Base-by-base conservation (phyloP, 192 early-diverging fungal genomes). In the Coemansia sp. region DNA sequence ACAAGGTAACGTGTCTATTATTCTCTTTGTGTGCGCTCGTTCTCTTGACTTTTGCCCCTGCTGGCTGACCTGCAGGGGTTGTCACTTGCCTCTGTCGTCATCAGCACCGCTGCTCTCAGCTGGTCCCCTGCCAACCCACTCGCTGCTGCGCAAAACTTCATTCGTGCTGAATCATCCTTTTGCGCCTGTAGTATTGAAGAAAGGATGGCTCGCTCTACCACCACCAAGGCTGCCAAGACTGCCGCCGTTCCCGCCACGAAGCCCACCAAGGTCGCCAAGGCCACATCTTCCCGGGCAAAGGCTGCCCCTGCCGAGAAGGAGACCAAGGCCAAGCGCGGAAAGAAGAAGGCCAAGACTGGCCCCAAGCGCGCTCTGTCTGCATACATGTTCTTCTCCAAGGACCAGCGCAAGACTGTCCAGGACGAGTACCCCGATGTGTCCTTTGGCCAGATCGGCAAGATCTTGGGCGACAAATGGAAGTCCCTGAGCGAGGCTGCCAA, bases 321-420 rank as follows among this genome's bases (percentile, higher is more conserved):
- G 35, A 4, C 63, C 48, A 82, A 81, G 79, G 58, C 58, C 44
- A 82, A 82, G 69, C 76, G 79, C 63, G 72, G 78, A 74, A 80
- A 77, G 56, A 91, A 91, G 86, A 94, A 97, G 87, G 90, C 94
- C 85, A 86, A 89, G 42, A 86, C 84, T 64, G 90, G 88, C 14
- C 95, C 95, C 80, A 97, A 97, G 85, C 90, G 90, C 82, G 85
- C 88, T 4, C 83, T 94, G 53, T 91, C 95, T 15, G 93, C 91
- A 17, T 97, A 92, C 84, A 88, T 97, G 82, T 83, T 92, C 78
- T 97, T 91, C 81, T 90, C 90, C 27, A 83, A 92, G 76, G 93
- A 87, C 60, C 88, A 86, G 80, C 84, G 95, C 48, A 60, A 85
- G 33, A 72, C 77, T 24, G 89, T 95, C 40, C 87, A 90, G 84